Evolutionary conservation across 345 rosid genomes (phyloP).

Genomic region (Salix dunnii): DNA sequence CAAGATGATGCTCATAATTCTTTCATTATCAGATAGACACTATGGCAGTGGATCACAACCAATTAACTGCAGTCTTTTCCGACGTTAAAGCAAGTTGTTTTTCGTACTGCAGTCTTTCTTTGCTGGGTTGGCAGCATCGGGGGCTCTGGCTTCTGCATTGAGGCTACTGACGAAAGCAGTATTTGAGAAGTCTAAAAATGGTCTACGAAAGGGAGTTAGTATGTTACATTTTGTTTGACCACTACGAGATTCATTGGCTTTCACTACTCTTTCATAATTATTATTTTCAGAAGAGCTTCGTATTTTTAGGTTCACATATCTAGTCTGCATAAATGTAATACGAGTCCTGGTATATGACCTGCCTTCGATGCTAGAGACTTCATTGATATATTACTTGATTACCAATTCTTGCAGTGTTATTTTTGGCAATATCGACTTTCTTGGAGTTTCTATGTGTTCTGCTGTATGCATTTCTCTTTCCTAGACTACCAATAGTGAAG

Average conservation of each 20-base stretch:
- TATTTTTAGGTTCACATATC: no score
- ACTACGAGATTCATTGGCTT: neutral
- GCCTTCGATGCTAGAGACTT: no score
- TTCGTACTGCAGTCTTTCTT: constrained; percentile 56
- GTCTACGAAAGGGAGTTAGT: constrained; percentile 81
- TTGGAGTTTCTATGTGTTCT: constrained; percentile 60
- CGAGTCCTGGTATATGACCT: no score
- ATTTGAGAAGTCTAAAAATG: constrained; percentile 53
- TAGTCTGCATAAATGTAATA: no score
- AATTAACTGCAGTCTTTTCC: no score
- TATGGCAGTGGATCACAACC: no score
- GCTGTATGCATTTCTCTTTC: constrained; percentile 60
- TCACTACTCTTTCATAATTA: neutral
- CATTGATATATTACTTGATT: neutral
- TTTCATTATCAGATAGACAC: no score
- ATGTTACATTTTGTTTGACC: constrained; percentile 22
- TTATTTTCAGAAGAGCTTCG: neutral
- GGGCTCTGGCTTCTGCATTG: constrained; percentile 72
- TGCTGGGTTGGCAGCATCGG: constrained; percentile 83
- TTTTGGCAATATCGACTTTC: constrained; percentile 63
- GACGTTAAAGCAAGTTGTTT: neutral
- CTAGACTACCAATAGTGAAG: constrained; percentile 71
- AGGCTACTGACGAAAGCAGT: constrained; percentile 76
- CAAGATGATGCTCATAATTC: no score
- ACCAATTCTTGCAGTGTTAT: constrained; percentile 49